phyloP scores from a whole-genome alignment of 352 stramenopile genomes.

The Phytopythium cucurbitacearum region DNA sequence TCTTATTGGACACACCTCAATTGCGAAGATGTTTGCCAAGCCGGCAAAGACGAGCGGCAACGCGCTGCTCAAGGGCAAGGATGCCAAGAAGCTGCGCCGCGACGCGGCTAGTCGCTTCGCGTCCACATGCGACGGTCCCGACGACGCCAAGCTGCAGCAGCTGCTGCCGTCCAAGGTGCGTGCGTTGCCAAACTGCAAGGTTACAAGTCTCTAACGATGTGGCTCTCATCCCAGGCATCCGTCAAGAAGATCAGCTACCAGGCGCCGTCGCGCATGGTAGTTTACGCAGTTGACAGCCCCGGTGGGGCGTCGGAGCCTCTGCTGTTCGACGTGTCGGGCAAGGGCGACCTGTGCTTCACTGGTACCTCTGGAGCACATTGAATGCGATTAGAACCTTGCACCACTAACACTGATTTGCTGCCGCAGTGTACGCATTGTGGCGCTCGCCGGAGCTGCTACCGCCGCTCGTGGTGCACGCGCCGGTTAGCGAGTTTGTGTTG shows the following conservation, averaged over 20 bases:
- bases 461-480: constrained; percentile 59
- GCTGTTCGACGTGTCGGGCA: constrained; percentile 68
- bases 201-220: too few species aligned
- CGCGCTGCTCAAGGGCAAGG: constrained; percentile 80
- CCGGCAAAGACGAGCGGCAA: constrained; percentile 71
- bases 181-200: neutral
- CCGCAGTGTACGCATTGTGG: constrained; percentile 70
- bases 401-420: neutral
- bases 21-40: constrained; percentile 74
- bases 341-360: constrained; percentile 54
- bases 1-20: neutral
- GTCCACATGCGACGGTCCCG: constrained; percentile 16
- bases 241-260: constrained; percentile 80
- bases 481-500: constrained; percentile 78
- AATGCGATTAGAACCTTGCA: neutral
- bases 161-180: constrained; percentile 45
- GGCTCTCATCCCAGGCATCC: constrained; percentile 11
- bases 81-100: constrained; percentile 81
- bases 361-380: constrained; percentile 2
- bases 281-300: constrained; percentile 56
- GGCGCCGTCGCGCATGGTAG: constrained; percentile 61
- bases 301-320: constrained; percentile 40
- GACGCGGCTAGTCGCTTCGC: constrained; percentile 40
- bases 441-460: constrained; percentile 39
- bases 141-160: constrained; percentile 32